Base-by-base conservation (phyloP, 306 rosid genomes). In the Vigna reflexopilosa region DNA sequence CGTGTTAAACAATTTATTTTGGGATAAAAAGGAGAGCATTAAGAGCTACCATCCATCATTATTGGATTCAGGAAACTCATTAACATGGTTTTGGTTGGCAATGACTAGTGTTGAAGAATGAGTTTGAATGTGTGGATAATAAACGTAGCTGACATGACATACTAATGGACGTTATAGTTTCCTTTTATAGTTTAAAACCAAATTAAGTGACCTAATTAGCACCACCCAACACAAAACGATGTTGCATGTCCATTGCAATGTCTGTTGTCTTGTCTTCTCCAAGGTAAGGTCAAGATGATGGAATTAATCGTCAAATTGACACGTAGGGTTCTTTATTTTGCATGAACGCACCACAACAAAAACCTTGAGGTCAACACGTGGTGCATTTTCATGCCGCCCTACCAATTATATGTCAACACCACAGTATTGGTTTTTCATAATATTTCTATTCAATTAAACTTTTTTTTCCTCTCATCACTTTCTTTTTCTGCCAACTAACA, bases 91-190 rank as follows among this genome's bases (percentile, higher is more conserved):
- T 26, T 5, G 42, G 22, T 36, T 36, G 44, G 7, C 47, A 22
- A 67, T 44, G 72, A 26, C 63, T 30, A 51, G 75, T 30, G 49
- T 9, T 55, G 5, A 52, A 71, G 19, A 34, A 38, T 57, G 12
- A 20, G 52, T 55, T 72, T 36, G 67, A 56, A 22, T 38, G 4
- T 40, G 67, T 73, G 77, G 54, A 56, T 73, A 9, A 56, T 34
- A 73, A 38, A 55, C 9, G 19, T 40, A 17, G 20, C 5, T 28
- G 19, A 13, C 66, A 59, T 14, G 40, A 36, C 40, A 36, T 36
- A 24, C 0, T 10, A 13, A 36, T 57, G 38, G 58, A 22, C 14
- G 52, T 28, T 72, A 40, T 54, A 13, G 34, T 71, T 70, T 55
- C 66, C 3, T 20, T 72, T 55, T 28, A 34, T 13, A 20, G 52